Conservation (phyloP, 2,329 filamentous ascomycete species). For the Alternaria gansuensis region DNA sequence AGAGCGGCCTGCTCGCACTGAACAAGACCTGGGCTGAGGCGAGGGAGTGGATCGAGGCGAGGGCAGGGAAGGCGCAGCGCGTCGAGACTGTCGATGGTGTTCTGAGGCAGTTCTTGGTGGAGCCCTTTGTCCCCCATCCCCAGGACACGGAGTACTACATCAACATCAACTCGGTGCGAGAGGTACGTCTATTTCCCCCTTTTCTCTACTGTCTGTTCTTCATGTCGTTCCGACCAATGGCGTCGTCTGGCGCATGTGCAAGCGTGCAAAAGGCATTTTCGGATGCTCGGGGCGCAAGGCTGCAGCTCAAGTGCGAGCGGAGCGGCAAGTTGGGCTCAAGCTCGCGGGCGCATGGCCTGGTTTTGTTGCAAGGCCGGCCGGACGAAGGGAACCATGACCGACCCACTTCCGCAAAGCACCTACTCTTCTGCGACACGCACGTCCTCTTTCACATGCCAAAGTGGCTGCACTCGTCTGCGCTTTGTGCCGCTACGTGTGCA, state of each 20-base stretch:
- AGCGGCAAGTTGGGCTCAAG: slow-evolving; percentile 30
- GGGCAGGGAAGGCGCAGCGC: slow-evolving; percentile 89
- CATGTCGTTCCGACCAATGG: slow-evolving; percentile 6
- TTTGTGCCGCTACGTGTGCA: slow-evolving; percentile 25
- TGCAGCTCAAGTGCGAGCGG: slow-evolving; percentile 23
- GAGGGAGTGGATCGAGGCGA: slow-evolving; percentile 89
- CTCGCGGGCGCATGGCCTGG: slow-evolving; percentile 39
- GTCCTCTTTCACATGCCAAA: slow-evolving; percentile 50
- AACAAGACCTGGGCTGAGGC: slow-evolving; percentile 98
- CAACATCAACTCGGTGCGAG: slow-evolving; percentile 99
- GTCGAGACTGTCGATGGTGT: slow-evolving; percentile 91
- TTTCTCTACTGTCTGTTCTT: slow-evolving; percentile 21
- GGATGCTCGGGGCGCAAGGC: slow-evolving; percentile 16
- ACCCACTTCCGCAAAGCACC: slow-evolving; percentile 51
- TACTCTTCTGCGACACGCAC: slow-evolving; percentile 41
- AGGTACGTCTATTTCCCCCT: slow-evolving; percentile 74
- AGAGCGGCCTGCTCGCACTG: slow-evolving; percentile 93
- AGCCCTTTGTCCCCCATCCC: slow-evolving; percentile 97
- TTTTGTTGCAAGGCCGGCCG: slow-evolving; percentile 52
- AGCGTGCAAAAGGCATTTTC: slow-evolving; percentile 25
- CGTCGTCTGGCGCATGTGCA: slow-evolving; percentile 10
- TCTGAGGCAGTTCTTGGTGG: slow-evolving; percentile 94
- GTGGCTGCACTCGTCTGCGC: slow-evolving; percentile 22
- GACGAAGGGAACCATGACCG: slow-evolving; percentile 52
- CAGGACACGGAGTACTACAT: slow-evolving; percentile 99